These are phyloP conservation scores for Xylariales sp. DNA, from an alignment of 2,329 filamentous ascomycete genomes.

Conservation along the genomic window DNA sequence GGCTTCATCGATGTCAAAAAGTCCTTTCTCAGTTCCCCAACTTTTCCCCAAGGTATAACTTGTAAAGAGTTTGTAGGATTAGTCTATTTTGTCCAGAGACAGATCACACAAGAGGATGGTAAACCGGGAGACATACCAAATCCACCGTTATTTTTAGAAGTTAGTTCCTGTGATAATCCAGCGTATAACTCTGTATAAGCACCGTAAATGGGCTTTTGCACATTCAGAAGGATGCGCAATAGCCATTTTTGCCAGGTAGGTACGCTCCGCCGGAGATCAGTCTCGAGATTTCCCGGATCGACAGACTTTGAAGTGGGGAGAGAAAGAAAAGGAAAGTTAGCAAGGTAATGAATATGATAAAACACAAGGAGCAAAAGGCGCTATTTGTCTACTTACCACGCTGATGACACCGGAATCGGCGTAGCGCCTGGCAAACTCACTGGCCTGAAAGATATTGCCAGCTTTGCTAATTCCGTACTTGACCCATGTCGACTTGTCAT, in stretches of 20 bases:
- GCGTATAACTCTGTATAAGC: slow-evolving; percentile 39
- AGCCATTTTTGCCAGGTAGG: not conserved
- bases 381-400: not conserved
- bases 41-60: slow-evolving; percentile 44
- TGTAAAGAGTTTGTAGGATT: not conserved
- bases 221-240: not conserved
- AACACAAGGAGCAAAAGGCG: too few relatives aligned
- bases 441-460: not conserved
- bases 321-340: too few relatives aligned
- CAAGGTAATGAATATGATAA: too few relatives aligned
- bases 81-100: slow-evolving; percentile 3
- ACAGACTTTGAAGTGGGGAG: too few relatives aligned
- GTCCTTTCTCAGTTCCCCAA: slow-evolving; percentile 26
- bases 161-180: slow-evolving; percentile 30
- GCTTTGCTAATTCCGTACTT: not conserved
- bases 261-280: not conserved
- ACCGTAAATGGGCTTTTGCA: slow-evolving; percentile 20
- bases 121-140: slow-evolving; percentile 42
- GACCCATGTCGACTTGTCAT: too few relatives aligned
- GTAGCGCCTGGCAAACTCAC: not conserved
- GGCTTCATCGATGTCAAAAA: slow-evolving; percentile 23
- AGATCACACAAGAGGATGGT: slow-evolving; percentile 26
- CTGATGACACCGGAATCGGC: not conserved
- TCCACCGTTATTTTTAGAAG: slow-evolving; percentile 20
- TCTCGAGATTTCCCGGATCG: not conserved